These are phyloP conservation scores for Metschnikowia santaceciliae DNA, from an alignment of 805 yeast genomes.

Conservation along the genomic window DNA sequence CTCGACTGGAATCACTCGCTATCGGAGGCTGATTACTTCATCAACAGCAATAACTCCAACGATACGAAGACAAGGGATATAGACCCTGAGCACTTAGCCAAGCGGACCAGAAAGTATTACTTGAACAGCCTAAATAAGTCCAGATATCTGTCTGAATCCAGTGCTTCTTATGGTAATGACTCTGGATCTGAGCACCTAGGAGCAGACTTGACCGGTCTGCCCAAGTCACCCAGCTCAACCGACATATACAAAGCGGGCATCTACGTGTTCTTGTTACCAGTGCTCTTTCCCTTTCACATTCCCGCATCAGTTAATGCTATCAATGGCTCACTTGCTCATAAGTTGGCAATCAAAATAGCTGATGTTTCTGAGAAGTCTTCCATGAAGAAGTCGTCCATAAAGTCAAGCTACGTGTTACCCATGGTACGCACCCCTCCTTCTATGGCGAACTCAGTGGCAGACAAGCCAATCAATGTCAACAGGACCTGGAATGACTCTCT, in stretches of 20 bases:
- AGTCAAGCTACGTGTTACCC: slow-evolving; percentile 37
- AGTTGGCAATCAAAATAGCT: slow-evolving; percentile 36
- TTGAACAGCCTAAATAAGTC: slow-evolving; percentile 6
- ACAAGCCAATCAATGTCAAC: slow-evolving; percentile 74
- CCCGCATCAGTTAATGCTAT: slow-evolving; percentile 59
- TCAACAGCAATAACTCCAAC: slow-evolving; percentile 39
- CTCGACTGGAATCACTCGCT: slow-evolving; percentile 40
- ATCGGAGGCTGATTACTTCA: slow-evolving; percentile 43
- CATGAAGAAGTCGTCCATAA: slow-evolving; percentile 30
- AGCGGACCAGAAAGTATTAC: slow-evolving; percentile 32
- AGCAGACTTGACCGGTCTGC: background rate
- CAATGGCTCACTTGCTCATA: slow-evolving; percentile 46
- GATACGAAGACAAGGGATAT: slow-evolving; percentile 40
- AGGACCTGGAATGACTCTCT: slow-evolving; percentile 70
- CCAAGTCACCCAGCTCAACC: background rate
- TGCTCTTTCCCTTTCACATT: slow-evolving; percentile 54
- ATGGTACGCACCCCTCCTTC: slow-evolving; percentile 55
- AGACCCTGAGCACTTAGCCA: slow-evolving; percentile 42
- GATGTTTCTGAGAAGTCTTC: slow-evolving; percentile 33
- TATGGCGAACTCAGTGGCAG: slow-evolving; percentile 52
- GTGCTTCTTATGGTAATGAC: slow-evolving; percentile 4
- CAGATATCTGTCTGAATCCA: slow-evolving; percentile 5
- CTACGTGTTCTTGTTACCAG: slow-evolving; percentile 64
- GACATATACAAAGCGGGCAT: slow-evolving; percentile 53
- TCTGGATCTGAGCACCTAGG: slow-evolving; percentile 1